phyloP scores from a whole-genome alignment of 495 filamentous ascomycete genomes.

The Xylaria scruposa region DNA sequence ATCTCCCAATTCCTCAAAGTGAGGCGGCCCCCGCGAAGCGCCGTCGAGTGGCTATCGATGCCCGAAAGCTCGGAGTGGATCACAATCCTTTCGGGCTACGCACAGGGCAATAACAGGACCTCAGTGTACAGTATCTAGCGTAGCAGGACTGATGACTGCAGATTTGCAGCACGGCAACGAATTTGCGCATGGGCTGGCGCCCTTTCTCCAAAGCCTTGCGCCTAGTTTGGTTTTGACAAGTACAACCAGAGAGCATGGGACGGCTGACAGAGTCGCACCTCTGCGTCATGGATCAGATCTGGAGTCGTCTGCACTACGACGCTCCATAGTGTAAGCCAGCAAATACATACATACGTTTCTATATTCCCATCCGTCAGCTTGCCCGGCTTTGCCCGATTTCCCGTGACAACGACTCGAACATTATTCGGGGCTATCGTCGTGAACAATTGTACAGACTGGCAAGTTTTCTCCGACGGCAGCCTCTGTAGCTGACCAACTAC shows the following conservation, averaged over 20 bases:
- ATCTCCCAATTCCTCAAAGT: constrained; percentile 31
- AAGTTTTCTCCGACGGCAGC: not conserved
- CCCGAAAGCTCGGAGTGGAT: constrained; percentile 28
- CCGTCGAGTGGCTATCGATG: constrained; percentile 39
- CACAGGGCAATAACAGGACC: not conserved
- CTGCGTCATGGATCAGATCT: constrained; percentile 19
- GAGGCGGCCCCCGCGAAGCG: constrained; percentile 37
- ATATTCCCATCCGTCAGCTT: constrained; percentile 1
- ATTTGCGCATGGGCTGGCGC: constrained; percentile 11
- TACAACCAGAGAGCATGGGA: constrained; percentile 16
- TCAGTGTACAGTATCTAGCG: not conserved
- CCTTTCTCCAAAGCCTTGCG: constrained; percentile 20
- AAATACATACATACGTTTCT: constrained; percentile 15
- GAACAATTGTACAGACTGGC: not conserved
- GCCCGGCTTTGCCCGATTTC: constrained; percentile 27
- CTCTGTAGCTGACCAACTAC: not conserved
- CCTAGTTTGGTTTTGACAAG: constrained; percentile 20
- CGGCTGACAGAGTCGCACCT: constrained; percentile 7
- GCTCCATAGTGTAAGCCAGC: constrained; percentile 13
- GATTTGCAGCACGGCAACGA: constrained; percentile 16
- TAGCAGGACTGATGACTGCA: constrained; percentile 23
- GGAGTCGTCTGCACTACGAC: constrained; percentile 26
- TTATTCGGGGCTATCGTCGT: not conserved
- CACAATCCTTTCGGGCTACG: constrained; percentile 33
- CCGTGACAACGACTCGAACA: constrained; percentile 13